phyloP scores from a whole-genome alignment of 2,329 filamentous ascomycete genomes.

The Colletotrichum sp. region DNA sequence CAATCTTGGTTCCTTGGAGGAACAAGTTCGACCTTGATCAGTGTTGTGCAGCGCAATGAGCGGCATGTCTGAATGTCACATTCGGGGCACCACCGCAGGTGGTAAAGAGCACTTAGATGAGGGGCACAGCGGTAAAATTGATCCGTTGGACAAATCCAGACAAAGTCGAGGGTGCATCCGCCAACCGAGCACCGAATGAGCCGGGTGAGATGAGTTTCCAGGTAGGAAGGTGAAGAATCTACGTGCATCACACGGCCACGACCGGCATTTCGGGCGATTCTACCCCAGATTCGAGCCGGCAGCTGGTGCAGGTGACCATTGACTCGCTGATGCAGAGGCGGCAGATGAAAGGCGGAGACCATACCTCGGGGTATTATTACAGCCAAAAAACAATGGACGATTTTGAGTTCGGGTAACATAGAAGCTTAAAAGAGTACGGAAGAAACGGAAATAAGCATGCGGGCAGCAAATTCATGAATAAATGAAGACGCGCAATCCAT shows the following conservation, averaged over 20 bases:
- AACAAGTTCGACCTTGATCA: background rate
- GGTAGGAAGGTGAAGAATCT: background rate
- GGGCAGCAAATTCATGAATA: background rate
- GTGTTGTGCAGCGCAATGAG: background rate
- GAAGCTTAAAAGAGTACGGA: background rate
- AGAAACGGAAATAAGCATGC: background rate
- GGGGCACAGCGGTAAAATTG: background rate
- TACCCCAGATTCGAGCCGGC: slow-evolving; percentile 12
- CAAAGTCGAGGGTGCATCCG: background rate
- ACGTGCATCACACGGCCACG: background rate
- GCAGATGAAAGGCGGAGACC: slow-evolving; percentile 7
- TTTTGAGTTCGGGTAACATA: background rate
- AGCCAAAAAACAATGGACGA: background rate
- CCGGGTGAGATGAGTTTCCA: background rate
- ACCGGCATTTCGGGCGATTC: slow-evolving; percentile 2
- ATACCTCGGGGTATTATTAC: background rate
- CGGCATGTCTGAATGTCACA: background rate
- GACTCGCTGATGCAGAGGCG: background rate
- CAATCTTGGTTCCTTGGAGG: background rate
- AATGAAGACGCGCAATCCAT: background rate
- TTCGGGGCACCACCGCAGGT: background rate
- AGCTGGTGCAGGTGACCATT: slow-evolving; percentile 1
- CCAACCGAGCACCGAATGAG: background rate
- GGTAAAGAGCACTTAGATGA: background rate
- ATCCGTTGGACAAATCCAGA: slow-evolving; percentile 2